Evolutionary conservation across 176 grass and related monocot genomes (phyloP).

Genomic region (Triticum turgidum): DNA sequence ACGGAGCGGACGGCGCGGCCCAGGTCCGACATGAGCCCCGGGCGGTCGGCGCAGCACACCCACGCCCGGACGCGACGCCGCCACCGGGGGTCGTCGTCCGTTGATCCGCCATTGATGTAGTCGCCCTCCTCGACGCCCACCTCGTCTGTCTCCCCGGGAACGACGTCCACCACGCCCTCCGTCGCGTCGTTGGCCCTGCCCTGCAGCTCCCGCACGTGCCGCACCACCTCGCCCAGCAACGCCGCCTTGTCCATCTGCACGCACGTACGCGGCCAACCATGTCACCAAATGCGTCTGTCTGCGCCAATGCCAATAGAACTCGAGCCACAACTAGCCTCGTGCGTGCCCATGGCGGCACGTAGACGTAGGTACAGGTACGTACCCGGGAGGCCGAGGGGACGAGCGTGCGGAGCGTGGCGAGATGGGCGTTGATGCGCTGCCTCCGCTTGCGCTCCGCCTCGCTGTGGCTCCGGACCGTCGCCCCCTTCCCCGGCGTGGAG

Average conservation of each 20-base stretch:
- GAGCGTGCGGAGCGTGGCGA: slow-evolving; percentile 87
- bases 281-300: too few species aligned
- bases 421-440: slow-evolving; percentile 94
- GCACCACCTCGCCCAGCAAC: slow-evolving; percentile 91
- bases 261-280: background rate
- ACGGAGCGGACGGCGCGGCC: slow-evolving; percentile 72
- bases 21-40: slow-evolving; percentile 73
- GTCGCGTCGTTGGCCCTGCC: slow-evolving; percentile 45
- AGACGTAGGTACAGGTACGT: background rate
- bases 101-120: too few species aligned
- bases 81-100: background rate
- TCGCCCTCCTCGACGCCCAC: slow-evolving; percentile 55
- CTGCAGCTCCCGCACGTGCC: slow-evolving; percentile 80
- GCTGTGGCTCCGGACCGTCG: slow-evolving; percentile 61
- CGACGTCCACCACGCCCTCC: slow-evolving; percentile 40
- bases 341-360: background rate
- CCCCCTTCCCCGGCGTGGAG: slow-evolving; percentile 28
- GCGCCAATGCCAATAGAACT: background rate
- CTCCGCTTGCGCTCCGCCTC: slow-evolving; percentile 85
- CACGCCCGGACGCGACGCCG: slow-evolving; percentile 52
- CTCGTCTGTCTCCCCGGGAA: slow-evolving; percentile 74
- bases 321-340: background rate
- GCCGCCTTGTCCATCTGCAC: slow-evolving; percentile 97
- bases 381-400: slow-evolving; percentile 88
- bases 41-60: slow-evolving; percentile 89